Base-by-base conservation (phyloP, 805 yeast genomes). In the Brettanomyces anomalus region DNA sequence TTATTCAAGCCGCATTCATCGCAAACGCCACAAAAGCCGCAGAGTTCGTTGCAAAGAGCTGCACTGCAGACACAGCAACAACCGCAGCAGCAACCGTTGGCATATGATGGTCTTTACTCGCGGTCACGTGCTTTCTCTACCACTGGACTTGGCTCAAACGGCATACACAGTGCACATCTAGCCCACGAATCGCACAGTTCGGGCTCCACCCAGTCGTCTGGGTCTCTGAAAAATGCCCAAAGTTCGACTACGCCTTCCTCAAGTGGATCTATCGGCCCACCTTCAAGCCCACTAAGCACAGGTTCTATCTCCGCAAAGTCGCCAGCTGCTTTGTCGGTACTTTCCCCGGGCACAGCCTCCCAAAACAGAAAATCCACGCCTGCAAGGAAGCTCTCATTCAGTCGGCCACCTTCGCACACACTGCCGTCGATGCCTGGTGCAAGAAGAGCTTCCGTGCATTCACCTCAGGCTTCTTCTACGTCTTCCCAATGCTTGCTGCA, bases 1-100 rank as follows among this genome's bases (percentile, higher is more conserved):
- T 43, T 61, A 14, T 61, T 61, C 43, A 57, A 60, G 40, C 61
- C 52, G 33, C 44, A 56, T 1, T n/a, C 34, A 8, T 32, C 34
- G 13, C 34, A 32, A 32, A 6, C 15, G 7, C n/a, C 15, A 32
- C 34, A n/a, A 32, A n/a, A n/a, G n/a, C n/a, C n/a, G n/a, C n/a
- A n/a, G n/a, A n/a, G n/a, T n/a, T n/a, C n/a, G n/a, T n/a, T n/a
- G n/a, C n/a, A n/a, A n/a, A n/a, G n/a, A n/a, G 6, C 34, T 7
- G 6, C n/a, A 32, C 34, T 8, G 18, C 34, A 32, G n/a, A 8
- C 1, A 3, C 34, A 32, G 4, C 34, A 32, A 3, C 34, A 13
- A 17, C 42, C 28, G 18, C 43, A 38, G 5, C 46, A 28, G 26
- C 41, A 36, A 17, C n/a, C 20, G 17, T 11, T 24, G 28, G 28